These are phyloP conservation scores for Chrysoporthe cubensis DNA, from an alignment of 2,329 filamentous ascomycete species.

Conservation along the genomic window DNA sequence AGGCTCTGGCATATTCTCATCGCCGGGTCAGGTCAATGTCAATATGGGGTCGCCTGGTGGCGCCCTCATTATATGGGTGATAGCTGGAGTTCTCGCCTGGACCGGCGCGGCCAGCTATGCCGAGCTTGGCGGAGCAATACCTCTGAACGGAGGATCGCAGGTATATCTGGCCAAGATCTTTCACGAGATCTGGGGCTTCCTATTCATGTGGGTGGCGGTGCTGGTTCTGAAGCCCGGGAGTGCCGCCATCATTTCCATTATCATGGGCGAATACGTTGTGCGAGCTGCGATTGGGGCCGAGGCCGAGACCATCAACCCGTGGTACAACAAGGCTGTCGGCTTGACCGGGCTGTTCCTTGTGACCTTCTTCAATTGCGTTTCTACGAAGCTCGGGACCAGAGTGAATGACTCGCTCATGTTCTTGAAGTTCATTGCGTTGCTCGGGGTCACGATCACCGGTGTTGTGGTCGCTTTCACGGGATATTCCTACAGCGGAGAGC, in stretches of 20 bases:
- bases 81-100: conserved; percentile 93
- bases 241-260: conserved; percentile 93
- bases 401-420: conserved; percentile 96
- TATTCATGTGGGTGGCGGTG: conserved; percentile 96
- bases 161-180: conserved; percentile 96
- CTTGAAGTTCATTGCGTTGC: conserved; percentile 87
- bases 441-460: conserved; percentile 85
- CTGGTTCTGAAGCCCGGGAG: conserved; percentile 92
- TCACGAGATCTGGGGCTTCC: conserved; percentile 87
- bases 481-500: conserved; percentile 73
- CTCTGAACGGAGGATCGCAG: conserved; percentile 91
- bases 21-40: conserved; percentile 87
- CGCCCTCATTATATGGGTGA: conserved; percentile 85
- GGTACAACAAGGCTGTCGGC: conserved; percentile 90
- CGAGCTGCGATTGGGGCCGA: conserved; percentile 86
- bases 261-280: conserved; percentile 97
- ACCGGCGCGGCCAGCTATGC: conserved; percentile 95
- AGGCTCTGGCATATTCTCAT: conserved; percentile 94
- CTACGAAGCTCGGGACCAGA: conserved; percentile 83
- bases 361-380: conserved; percentile 86
- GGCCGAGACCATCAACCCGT: conserved; percentile 76
- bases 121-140: conserved; percentile 93
- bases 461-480: conserved; percentile 89
- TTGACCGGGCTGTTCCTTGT: conserved; percentile 75
- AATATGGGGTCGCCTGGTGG: conserved; percentile 92